A percentile compares a stretch with the other conserved stretches of the same genome.
These are phyloP conservation scores for Daldinia vernicosa DNA, from an alignment of 495 filamentous ascomycete genomes.

Conservation along the genomic window DNA sequence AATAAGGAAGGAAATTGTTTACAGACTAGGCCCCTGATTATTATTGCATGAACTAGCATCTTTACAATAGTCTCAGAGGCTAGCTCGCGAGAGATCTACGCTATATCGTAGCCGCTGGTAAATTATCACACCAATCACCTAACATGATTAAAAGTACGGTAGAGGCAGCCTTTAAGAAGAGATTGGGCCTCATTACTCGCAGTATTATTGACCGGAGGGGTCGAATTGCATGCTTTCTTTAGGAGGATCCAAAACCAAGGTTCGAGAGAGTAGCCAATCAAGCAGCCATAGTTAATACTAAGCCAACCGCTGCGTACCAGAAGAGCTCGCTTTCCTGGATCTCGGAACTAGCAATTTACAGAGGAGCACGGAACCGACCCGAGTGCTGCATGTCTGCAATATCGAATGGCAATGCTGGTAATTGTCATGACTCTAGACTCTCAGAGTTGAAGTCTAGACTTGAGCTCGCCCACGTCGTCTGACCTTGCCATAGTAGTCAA, in stretches of 20 bases:
- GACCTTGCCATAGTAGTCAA: constrained; percentile 19
- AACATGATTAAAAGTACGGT: background rate
- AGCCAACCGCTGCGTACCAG: constrained; percentile 24
- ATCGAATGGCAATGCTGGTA: constrained; percentile 31
- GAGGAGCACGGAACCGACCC: constrained; percentile 20
- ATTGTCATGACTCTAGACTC: constrained; percentile 33
- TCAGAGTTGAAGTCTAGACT: constrained; percentile 28
- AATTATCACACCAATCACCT: constrained; percentile 3
- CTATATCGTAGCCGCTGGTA: constrained; percentile 1
- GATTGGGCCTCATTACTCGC: constrained; percentile 19
- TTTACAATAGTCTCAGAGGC: background rate
- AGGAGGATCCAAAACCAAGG: constrained; percentile 22
- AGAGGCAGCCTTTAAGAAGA: constrained; percentile 14
- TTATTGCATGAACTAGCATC: background rate
- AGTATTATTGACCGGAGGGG: constrained; percentile 16
- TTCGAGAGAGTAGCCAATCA: constrained; percentile 31
- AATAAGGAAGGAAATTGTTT: background rate
- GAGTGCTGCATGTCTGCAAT: constrained; percentile 25
- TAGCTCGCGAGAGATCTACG: background rate
- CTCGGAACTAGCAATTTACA: constrained; percentile 40
- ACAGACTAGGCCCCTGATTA: background rate
- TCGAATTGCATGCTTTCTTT: constrained; percentile 19
- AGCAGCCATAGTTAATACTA: constrained; percentile 19
- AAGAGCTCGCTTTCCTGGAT: constrained; percentile 31
- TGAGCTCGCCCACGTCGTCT: constrained; percentile 19